Percentiles rank a stretch among this genome's conserved stretches.
These are phyloP conservation scores for Moesziomyces antarcticus DNA, from an alignment of 1,284 basidiomycete species.

Conservation along the genomic window DNA sequence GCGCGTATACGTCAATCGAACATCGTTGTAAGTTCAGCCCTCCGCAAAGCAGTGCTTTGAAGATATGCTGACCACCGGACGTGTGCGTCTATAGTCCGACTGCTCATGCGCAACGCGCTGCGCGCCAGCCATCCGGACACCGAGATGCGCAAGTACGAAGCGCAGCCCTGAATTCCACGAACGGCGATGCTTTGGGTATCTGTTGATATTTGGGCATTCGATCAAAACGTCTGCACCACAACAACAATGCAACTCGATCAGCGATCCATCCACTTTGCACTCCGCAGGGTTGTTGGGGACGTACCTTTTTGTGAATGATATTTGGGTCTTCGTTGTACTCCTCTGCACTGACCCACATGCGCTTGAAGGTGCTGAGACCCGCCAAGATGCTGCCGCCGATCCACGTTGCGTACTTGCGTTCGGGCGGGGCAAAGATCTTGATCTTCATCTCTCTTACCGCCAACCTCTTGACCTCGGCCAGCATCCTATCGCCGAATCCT, in stretches of 20 bases:
- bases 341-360: slow-evolving; percentile 86
- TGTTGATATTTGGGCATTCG: not conserved
- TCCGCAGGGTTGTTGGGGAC: not conserved
- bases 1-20: too few species aligned
- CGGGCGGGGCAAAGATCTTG: slow-evolving; percentile 99
- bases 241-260: too few species aligned
- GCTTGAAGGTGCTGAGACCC: slow-evolving; percentile 95
- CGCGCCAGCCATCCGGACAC: not conserved
- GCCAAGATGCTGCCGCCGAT: slow-evolving; percentile 88
- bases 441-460: slow-evolving; percentile 98
- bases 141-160: not conserved
- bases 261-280: not conserved
- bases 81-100: too few species aligned
- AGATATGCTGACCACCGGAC: too few species aligned
- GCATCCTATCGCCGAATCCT: slow-evolving; percentile 87
- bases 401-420: slow-evolving; percentile 99
- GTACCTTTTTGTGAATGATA: slow-evolving; percentile 82
- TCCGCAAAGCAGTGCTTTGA: too few species aligned
- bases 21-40: too few species aligned
- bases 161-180: not conserved
- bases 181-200: not conserved
- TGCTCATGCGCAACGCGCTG: not conserved
- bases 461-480: slow-evolving; percentile 95
- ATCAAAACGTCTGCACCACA: not conserved
- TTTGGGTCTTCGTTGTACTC: slow-evolving; percentile 99